Conservation (phyloP, 1,139 yeast species). For the Nakaseomyces glabratus region DNA sequence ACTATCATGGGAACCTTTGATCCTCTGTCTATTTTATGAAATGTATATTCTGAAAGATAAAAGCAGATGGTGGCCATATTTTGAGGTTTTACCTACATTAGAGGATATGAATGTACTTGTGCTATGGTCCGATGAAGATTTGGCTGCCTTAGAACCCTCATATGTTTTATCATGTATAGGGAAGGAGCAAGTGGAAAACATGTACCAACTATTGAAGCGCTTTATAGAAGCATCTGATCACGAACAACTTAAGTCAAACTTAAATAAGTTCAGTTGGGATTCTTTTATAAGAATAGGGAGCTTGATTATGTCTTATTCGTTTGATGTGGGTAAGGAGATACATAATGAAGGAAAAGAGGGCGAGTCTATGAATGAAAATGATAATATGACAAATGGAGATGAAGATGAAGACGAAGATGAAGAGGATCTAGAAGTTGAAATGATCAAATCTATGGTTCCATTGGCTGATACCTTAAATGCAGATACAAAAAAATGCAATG, state of each 20-base stretch:
- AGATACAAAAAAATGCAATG: slow-evolving; percentile 71
- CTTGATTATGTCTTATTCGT: slow-evolving; percentile 57
- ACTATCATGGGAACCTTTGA: slow-evolving; percentile 59
- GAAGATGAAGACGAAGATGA: slow-evolving; percentile 32
- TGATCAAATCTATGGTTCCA: slow-evolving; percentile 81
- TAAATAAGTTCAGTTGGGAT: slow-evolving; percentile 28
- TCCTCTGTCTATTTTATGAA: slow-evolving; percentile 59
- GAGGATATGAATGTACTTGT: slow-evolving; percentile 55
- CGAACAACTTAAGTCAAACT: not conserved
- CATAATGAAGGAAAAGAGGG: slow-evolving; percentile 27
- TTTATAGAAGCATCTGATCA: slow-evolving; percentile 12
- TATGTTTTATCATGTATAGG: slow-evolving; percentile 65
- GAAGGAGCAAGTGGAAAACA: slow-evolving; percentile 50
- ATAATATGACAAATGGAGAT: slow-evolving; percentile 28
- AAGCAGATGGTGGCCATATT: slow-evolving; percentile 63
- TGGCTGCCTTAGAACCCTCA: slow-evolving; percentile 55
- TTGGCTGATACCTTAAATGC: slow-evolving; percentile 87
- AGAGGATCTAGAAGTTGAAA: slow-evolving; percentile 36
- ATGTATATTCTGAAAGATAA: slow-evolving; percentile 32
- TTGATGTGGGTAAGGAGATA: slow-evolving; percentile 43
- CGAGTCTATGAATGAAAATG: slow-evolving; percentile 25
- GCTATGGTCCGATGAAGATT: slow-evolving; percentile 56
- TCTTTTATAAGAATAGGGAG: slow-evolving; percentile 68
- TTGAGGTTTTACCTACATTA: slow-evolving; percentile 52
- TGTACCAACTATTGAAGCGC: slow-evolving; percentile 36